Base-by-base conservation (phyloP, 352 stramenopile genomes). In the Phytophthora podocarpi region DNA sequence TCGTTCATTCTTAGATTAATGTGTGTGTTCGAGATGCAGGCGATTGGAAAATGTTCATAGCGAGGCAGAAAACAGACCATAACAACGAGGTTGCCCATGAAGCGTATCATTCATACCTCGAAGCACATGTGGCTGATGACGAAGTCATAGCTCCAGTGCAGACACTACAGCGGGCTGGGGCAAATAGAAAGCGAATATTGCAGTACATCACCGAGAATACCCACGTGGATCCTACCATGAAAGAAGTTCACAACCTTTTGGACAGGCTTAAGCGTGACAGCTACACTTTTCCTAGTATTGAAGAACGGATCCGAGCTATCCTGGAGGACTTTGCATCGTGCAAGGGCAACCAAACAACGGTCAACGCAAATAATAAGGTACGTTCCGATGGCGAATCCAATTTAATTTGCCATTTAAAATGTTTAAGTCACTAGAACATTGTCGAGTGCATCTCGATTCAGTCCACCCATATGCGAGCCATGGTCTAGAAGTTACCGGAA, bases 1-100 rank as follows among this genome's bases (percentile, higher is more conserved):
- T n/a, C n/a, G n/a, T n/a, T n/a, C n/a, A n/a, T n/a, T n/a, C n/a
- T 7, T 48, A 53, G 42, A 54, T 61, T 13, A 61, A 40, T 16
- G 31, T 31, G 0, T 47, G 40, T 18, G 31, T 46, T 20, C 20
- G 40, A 24, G 36, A 47, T 18, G 24, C n/a, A 10, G 31, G 40
- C 5, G 12, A 28, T 26, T 61, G 52, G 21, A 11, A 46, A 21
- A 24, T 61, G 10, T 53, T 6, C 32, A 45, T 41, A 8, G 47
- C 32, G 3, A 15, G 13, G 24, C 53, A 52, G 24, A 36, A 20
- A 10, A 47, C 53, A 9, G 31, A 11, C 0, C 39, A 60, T 20
- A 60, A 52, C 12, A 40, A 53, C 32, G 53, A 45, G 15, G 32
- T 53, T 1, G 12, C 16, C 10, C 32, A 15, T 6, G 52, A 53